Evolutionary conservation across 2,329 filamentous ascomycete genomes (phyloP), one percentile per base, ranked within the genome.

Genomic region (Colletotrichum sp.): DNA sequence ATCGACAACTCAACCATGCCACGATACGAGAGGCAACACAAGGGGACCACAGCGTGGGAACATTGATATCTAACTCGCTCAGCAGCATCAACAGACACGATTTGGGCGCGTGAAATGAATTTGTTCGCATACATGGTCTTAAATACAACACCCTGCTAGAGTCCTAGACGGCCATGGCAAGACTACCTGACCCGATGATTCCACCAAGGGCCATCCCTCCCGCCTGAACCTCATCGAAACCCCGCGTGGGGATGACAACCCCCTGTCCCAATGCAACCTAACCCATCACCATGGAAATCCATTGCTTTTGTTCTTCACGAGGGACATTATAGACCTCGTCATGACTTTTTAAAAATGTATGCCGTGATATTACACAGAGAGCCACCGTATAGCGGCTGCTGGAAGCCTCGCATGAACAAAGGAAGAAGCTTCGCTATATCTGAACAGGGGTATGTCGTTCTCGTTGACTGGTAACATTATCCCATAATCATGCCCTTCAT

Each of bases 401-500:
- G 48, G 66, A 76, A 76, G 75, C 71, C 71, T 76, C 71, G 55
- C 52, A 71, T 75, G 30, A 63, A 71, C 71, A 76, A 67, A 76
- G 39, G 75, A 76, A 71, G 71, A 76, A 76, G 75, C 75, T 64
- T 75, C 62, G 62, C 12, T 48, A 67, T 67, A 52, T 76, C 57
- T 75, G 66, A 71, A 70, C 26, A 62, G 59, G 75, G 36, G 30
- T 30, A 66, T 76, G 72, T 72, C 72, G 68, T 72, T 68, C 63
- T 67, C 44, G 63, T 76, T 77, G 75, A 26, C 72, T 57, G 71
- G 66, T 28, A 75, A 76, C 62, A 78, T 89, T 90, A 93, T 81
- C 92, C 92, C 92, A 93, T 93, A 78, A 93, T 90, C 91, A 93
- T 93, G 73, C 92, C 92, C 86, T 93, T 93, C 91, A 93, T 92